These are phyloP conservation scores for Cyphellophora europaea DNA, from an alignment of 2,329 filamentous ascomycete species.

Conservation along the genomic window DNA sequence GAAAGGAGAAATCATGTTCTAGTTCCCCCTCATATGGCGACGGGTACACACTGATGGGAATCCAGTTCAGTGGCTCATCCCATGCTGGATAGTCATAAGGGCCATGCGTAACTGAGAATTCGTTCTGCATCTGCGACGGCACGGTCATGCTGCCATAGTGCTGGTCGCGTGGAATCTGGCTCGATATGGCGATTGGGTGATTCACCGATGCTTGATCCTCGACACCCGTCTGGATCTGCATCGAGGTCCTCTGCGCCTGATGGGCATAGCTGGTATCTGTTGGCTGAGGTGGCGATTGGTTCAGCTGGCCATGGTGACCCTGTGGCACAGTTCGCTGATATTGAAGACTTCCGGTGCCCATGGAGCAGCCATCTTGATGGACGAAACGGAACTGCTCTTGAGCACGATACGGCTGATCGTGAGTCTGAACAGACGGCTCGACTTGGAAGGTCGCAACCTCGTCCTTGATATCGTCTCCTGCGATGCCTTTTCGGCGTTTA, in stretches of 20 bases:
- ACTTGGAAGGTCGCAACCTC: neutral
- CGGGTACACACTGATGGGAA: constrained; percentile 28
- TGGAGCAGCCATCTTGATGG: too few species aligned
- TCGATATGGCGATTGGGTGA: neutral
- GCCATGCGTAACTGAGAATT: too few species aligned
- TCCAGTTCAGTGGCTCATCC: constrained; percentile 27
- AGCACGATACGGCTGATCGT: neutral
- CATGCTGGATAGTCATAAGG: constrained; percentile 24
- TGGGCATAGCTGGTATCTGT: too few species aligned
- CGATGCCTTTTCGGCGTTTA: constrained; percentile 23
- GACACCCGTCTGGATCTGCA: neutral
- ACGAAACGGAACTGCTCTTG: too few species aligned
- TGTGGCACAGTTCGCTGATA: too few species aligned
- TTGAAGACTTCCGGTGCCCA: too few species aligned
- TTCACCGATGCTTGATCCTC: neutral
- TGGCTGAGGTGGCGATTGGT: neutral
- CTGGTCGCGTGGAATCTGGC: neutral
- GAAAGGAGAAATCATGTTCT: constrained; percentile 22
- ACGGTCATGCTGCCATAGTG: neutral
- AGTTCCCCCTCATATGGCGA: constrained; percentile 29
- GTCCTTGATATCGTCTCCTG: neutral
- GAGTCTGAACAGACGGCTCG: neutral
- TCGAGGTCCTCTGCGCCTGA: neutral
- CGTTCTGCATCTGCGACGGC: neutral
- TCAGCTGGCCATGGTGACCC: neutral